Evolutionary conservation across 2,329 filamentous ascomycete genomes (phyloP), one percentile per base, ranked within the genome.

Genomic region (Magnaporthiopsis rhizophila): DNA sequence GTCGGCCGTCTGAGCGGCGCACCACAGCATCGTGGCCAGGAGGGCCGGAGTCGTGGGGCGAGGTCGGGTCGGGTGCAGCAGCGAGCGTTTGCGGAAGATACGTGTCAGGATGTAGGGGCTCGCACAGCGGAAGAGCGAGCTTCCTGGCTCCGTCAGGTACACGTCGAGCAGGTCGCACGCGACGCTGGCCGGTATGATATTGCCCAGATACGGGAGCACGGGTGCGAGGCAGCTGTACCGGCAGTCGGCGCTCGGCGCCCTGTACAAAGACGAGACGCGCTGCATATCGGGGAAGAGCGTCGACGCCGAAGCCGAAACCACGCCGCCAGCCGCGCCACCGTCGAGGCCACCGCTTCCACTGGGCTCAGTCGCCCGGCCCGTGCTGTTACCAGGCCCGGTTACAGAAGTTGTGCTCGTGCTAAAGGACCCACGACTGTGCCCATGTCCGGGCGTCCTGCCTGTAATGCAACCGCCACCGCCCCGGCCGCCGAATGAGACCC

Each of bases 161-260:
- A 80, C 74, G 61, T 82, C 80, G 2, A 83, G 72, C 15, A 83
- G 73, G 32, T 81, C 77, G 62, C 77, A 80, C 0, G 80, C 80
- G 2, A 80, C 71, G 2, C 74, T 73, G 2, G 74, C 72, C 2
- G 75, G 72, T 58, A 81, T 72, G 59, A 79, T 76, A 58, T 74
- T 72, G 28, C 72, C 66, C 5, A 81, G 70, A 36, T 73, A 73
- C 0, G 76, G 77, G 24, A 81, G 67, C 1, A 81, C 69, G 0
- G 77, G 74, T 5, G 77, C 71, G 1, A 81, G 74, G 61, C 78
- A 79, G 28, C 69, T 71, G 65, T 79, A 79, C n/a, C 70, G 73
- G 64, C 73, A 76, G n/a, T 74, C 70, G 18, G 71, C 61, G 3
- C 71, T 70, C 9, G 71, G 70, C 2, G 68, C 70, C 30, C 68